These are phyloP conservation scores for Boletus pseudopeckii DNA, from an alignment of 768 basidiomycete species.

Conservation along the genomic window DNA sequence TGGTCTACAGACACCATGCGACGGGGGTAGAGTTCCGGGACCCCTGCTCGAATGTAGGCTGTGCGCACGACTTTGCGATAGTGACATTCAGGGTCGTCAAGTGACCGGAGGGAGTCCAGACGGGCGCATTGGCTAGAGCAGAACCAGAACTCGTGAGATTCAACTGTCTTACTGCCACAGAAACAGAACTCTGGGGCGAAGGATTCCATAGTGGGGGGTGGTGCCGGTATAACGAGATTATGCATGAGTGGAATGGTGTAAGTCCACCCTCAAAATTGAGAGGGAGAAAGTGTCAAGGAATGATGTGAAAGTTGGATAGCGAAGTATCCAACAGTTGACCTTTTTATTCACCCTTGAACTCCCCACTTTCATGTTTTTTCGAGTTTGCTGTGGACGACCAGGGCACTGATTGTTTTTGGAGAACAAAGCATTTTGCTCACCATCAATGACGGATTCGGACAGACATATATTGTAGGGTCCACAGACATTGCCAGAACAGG, in stretches of 20 bases:
- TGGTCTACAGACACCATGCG: slow-evolving; percentile 12
- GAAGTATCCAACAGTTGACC: neutral
- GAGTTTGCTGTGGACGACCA: slow-evolving; percentile 5
- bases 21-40: neutral
- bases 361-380: slow-evolving; percentile 5
- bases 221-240: neutral
- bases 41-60: slow-evolving; percentile 10
- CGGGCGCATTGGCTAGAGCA: slow-evolving; percentile 29
- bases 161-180: slow-evolving; percentile 23
- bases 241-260: neutral
- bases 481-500: no score
- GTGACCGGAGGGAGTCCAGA: slow-evolving; percentile 25
- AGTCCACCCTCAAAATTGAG: neutral
- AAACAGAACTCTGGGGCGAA: slow-evolving; percentile 20
- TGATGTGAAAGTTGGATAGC: neutral
- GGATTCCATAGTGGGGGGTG: slow-evolving; percentile 9
- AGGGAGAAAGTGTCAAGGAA: neutral
- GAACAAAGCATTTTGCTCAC: slow-evolving; percentile 10
- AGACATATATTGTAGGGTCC: no score
- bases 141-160: slow-evolving; percentile 28
- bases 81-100: slow-evolving; percentile 20
- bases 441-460: neutral
- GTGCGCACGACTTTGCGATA: slow-evolving; percentile 23
- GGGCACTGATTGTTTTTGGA: neutral
- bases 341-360: slow-evolving; percentile 12